Base-by-base conservation (phyloP, 164 flowering plant genomes). In the Piper longum region DNA sequence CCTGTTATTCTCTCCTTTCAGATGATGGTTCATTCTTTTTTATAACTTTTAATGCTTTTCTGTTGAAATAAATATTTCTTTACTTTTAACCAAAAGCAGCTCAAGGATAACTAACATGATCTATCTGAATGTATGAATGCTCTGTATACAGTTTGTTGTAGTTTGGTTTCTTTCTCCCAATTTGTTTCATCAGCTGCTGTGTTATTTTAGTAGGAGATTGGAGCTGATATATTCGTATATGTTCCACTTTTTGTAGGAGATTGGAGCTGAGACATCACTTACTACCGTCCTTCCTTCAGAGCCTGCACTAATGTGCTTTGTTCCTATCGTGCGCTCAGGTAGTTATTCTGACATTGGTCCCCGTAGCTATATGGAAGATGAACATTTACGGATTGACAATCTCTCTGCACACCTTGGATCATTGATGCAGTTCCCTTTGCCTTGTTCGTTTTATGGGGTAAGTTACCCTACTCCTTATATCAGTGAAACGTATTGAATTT, bases 381-480 rank as follows among this genome's bases (percentile, higher is more conserved):
- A 88, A 57, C 96, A 91, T 76, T 80, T 88, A 56, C 63, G 76
- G 45, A 82, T 91, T 56, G 96, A 91, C 75, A 86, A 88, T 75
- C 73, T 91, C 16, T 77, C 88, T 42, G 63, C 72, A 6, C 79
- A 80, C 17, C 62, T 87, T 58, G 87, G 88, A 7, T 69, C 84
- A 41, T 67, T 65, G 56, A 75, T 80, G 48, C 68, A 64, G 16
- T 82, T 81, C 63, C 73, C 88, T 1, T 66, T 67, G 4, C 88
- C 89, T 0, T 75, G 83, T 74, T 86, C 93, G 1, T 87, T 89
- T 60, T 87, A 83, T 71, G 96, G 93, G 88, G 91, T 88, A 78
- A 73, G 16, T 69, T 41, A 12, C 11, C 12, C 14, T 48, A 26
- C 52, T 9, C 7, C 52, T 48, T 48, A 9, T 48, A 4, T 48